These are phyloP conservation scores for Coemansia sp. DNA, from an alignment of 192 early-diverging fungal genomes.

Conservation along the genomic window DNA sequence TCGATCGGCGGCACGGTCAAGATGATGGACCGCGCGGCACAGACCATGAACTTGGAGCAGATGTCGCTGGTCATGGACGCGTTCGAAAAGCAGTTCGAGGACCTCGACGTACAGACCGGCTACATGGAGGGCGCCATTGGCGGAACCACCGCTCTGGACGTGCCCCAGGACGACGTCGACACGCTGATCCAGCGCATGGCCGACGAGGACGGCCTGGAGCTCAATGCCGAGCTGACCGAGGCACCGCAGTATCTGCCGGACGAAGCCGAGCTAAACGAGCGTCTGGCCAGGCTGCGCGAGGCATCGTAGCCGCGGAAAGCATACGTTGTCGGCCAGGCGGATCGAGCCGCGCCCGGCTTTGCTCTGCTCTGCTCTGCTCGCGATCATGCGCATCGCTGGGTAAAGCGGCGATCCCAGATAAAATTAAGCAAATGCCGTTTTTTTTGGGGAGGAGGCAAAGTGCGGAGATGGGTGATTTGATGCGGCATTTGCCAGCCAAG, in stretches of 20 bases:
- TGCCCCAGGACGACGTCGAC: constrained; percentile 91
- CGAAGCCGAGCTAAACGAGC: constrained; percentile 62
- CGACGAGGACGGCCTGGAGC: constrained; percentile 92
- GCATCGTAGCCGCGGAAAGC: constrained; percentile 21
- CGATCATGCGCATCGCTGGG: background rate
- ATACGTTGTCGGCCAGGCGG: background rate
- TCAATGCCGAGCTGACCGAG: constrained; percentile 59
- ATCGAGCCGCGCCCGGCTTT: background rate
- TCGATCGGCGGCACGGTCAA: constrained; percentile 89
- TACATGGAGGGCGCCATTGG: constrained; percentile 97
- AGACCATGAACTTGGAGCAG: constrained; percentile 95
- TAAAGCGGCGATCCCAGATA: constrained; percentile 1
- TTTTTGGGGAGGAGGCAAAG: background rate
- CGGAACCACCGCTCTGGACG: constrained; percentile 80
- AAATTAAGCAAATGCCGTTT: background rate
- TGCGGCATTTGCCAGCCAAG: too few species aligned
- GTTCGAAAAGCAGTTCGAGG: constrained; percentile 95
- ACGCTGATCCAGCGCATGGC: constrained; percentile 94
- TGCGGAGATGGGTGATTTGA: constrained; percentile 1
- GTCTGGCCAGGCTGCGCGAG: constrained; percentile 67
- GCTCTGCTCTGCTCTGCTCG: background rate
- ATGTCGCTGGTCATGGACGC: constrained; percentile 98
- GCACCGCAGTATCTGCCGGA: constrained; percentile 59
- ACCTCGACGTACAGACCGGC: constrained; percentile 94
- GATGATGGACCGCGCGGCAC: constrained; percentile 93